phyloP scores from a whole-genome alignment of 768 basidiomycete genomes.

The Suillus occidentalis region DNA sequence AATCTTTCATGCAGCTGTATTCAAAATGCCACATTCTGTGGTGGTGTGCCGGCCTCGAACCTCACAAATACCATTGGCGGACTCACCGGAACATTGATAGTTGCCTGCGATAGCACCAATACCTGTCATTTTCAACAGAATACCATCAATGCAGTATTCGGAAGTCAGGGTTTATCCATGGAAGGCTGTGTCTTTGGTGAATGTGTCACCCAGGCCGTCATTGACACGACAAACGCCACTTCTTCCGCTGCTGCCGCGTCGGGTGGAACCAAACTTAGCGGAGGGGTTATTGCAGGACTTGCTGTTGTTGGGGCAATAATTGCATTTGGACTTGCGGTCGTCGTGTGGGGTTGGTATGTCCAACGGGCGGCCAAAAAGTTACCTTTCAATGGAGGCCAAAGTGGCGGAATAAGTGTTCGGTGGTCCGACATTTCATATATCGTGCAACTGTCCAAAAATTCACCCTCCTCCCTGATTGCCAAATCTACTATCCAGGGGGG shows the following conservation, averaged over 20 bases:
- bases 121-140: conserved; percentile 79
- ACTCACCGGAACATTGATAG: conserved; percentile 62
- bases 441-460: conserved; percentile 37
- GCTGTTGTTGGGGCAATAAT: conserved; percentile 77
- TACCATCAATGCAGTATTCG: conserved; percentile 69
- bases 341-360: conserved; percentile 59
- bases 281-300: conserved; percentile 89
- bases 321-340: conserved; percentile 52
- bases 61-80: conserved; percentile 64
- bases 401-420: conserved; percentile 58
- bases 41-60: conserved; percentile 44
- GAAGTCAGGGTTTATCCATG: conserved; percentile 67
- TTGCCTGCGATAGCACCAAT: conserved; percentile 63
- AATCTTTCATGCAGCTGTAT: conserved; percentile 77
- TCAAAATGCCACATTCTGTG: conserved; percentile 72
- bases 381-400: conserved; percentile 38
- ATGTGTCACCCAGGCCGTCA: conserved; percentile 79
- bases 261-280: conserved; percentile 51
- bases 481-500: conserved; percentile 17
- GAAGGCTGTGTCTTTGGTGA: conserved; percentile 83
- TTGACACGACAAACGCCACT: conserved; percentile 53
- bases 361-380: conserved; percentile 63
- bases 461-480: not conserved
- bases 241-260: conserved; percentile 28
- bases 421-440: conserved; percentile 73